Evolutionary conservation across 805 yeast genomes (phyloP), one percentile per base, ranked within the genome.

Genomic region (Lipomyces chichibuensis): DNA sequence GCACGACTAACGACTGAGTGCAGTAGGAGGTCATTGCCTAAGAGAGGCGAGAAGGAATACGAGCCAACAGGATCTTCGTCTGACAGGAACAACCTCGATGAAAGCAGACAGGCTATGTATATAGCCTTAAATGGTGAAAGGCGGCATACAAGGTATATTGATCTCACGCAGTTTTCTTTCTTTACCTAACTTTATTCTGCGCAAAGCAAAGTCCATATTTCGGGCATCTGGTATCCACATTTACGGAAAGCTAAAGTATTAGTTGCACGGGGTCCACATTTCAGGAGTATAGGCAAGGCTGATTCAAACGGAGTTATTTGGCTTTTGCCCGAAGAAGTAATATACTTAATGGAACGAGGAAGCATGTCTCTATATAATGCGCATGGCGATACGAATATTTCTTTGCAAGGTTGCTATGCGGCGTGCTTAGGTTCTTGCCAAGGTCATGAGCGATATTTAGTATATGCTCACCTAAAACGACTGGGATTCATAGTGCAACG

Each of bases 291-390:
- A 79, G 98, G 98, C 0, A 77, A 74, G 49, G 82, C 86, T 0
- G 87, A 85, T 66, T 76, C 77, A 17, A 73, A 79, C 2, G 85
- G 84, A 1, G 78, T 82, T 3, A 78, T 86, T 60, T 83, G 84
- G 81, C 79, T 93, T 49, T 80, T 77, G 27, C 84, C 85, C 20
- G 86, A 90, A 65, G 98, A 93, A 73, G 83, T 88, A 7, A 79
- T 92, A 0, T 93, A 92, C 76, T 78, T 93, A 64, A 84, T 88
- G 1, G 97, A 93, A 75, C 80, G 98, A 74, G 98, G 98, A 1
- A 82, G 88, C 2, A 76, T 85, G 72, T 79, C 82, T 39, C 83
- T 85, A 27, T 82, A 71, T 62, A 51, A 65, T 71, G 66, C 67
- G 27, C 74, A 67, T 23, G 72, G 77, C 5, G 80, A 77, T 32